Evolutionary conservation across 192 early-diverging fungal genomes (phyloP).

Genomic region (Coemansia sp.): DNA sequence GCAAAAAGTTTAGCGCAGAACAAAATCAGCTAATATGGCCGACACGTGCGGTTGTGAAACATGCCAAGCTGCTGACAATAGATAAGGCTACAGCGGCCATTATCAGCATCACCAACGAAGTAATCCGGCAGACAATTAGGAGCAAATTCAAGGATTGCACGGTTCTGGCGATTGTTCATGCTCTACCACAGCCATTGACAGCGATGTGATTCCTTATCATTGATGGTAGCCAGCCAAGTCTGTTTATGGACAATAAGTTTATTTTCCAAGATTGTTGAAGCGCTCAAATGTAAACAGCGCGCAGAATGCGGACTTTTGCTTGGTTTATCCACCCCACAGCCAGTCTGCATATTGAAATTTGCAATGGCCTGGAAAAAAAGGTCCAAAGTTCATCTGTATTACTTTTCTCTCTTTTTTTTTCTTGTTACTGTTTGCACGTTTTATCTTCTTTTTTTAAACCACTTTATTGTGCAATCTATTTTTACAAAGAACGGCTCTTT

Average conservation of each 20-base stretch:
- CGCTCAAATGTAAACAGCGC: constrained; percentile 18
- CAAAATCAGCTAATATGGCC: constrained; percentile 83
- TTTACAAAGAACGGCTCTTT: neutral
- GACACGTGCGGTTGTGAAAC: constrained; percentile 72
- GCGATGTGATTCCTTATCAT: constrained; percentile 63
- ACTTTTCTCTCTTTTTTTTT: neutral
- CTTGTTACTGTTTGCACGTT: constrained; percentile 3
- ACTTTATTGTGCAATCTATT: neutral
- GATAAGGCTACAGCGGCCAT: constrained; percentile 66
- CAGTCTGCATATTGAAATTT: too few species aligned
- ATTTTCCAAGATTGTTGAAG: constrained; percentile 63
- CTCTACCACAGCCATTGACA: constrained; percentile 64
- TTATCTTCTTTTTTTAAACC: neutral
- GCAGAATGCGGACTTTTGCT: neutral
- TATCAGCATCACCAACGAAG: constrained; percentile 51
- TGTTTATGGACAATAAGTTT: constrained; percentile 57
- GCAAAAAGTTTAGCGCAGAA: constrained; percentile 77
- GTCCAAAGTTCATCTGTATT: neutral
- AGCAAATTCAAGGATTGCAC: constrained; percentile 63
- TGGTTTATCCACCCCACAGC: too few species aligned
- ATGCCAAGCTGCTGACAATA: constrained; percentile 63
- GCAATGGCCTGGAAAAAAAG: too few species aligned
- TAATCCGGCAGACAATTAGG: constrained; percentile 64
- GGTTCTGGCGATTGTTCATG: constrained; percentile 66
- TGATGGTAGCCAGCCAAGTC: constrained; percentile 57